A percentile compares a stretch with the other conserved stretches of the same genome.
Conservation (phyloP, 2,329 filamentous ascomycete species). For the Beauveria bassiana region DNA sequence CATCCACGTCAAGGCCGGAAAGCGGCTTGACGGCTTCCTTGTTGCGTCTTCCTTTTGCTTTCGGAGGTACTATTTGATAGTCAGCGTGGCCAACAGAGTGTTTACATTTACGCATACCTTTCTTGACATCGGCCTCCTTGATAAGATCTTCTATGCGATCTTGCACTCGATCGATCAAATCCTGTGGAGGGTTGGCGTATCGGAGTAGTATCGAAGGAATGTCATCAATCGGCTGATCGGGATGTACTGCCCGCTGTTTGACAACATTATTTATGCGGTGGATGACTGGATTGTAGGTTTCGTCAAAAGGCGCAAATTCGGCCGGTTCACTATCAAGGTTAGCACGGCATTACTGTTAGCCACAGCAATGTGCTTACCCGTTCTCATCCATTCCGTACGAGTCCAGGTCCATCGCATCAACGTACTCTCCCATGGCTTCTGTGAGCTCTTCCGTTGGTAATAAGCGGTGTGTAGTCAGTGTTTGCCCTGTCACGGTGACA, state of each 20-base stretch:
- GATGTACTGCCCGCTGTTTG: constrained; percentile 70
- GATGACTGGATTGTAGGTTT: constrained; percentile 76
- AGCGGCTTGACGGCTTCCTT: constrained; percentile 71
- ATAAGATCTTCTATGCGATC: constrained; percentile 57
- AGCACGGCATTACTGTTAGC: constrained; percentile 5
- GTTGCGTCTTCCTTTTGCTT: constrained; percentile 64
- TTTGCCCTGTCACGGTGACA: constrained; percentile 76
- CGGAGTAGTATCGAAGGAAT: constrained; percentile 58
- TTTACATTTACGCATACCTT: constrained; percentile 41
- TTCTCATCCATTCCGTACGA: constrained; percentile 64
- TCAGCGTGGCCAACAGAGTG: constrained; percentile 14
- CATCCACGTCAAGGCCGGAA: constrained; percentile 81
- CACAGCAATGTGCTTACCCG: constrained; percentile 42
- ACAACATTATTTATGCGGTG: constrained; percentile 85
- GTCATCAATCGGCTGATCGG: constrained; percentile 54
- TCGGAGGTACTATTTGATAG: constrained; percentile 58
- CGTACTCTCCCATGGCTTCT: constrained; percentile 80
- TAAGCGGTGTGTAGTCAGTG: constrained; percentile 73
- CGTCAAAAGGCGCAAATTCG: constrained; percentile 72
- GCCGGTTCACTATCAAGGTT: constrained; percentile 29
- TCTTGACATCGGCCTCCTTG: constrained; percentile 70
- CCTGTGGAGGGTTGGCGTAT: constrained; percentile 64
- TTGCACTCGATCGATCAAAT: constrained; percentile 52
- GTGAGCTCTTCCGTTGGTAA: constrained; percentile 68
- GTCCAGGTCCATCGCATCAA: constrained; percentile 87